A percentile compares a stretch with the other conserved stretches of the same genome.
Evolutionary conservation across 257 asterid genomes (phyloP).

Genomic region (Marsdenia floribunda): DNA sequence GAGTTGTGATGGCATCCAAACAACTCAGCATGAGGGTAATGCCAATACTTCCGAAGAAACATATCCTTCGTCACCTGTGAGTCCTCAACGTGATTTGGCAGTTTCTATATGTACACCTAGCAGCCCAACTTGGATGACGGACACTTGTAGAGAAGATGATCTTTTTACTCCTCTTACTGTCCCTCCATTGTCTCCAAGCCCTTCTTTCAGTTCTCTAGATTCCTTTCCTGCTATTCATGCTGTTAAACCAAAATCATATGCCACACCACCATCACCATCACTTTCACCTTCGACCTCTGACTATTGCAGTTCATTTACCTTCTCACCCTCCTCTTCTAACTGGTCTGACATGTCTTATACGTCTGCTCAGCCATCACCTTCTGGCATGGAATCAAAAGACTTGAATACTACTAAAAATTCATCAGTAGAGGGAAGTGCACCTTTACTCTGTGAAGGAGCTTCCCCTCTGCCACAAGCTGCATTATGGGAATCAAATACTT

Average conservation of each 20-base stretch:
- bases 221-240: constrained; percentile 51
- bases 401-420: constrained; percentile 25
- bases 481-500: constrained; percentile 21
- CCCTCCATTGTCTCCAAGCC: constrained; percentile 39
- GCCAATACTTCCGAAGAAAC: constrained; percentile 26
- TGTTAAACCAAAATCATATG: constrained; percentile 42
- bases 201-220: constrained; percentile 52
- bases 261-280: constrained; percentile 67
- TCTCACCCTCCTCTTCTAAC: constrained; percentile 86
- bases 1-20: constrained; percentile 18
- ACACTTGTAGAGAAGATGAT: constrained; percentile 30
- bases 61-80: constrained; percentile 35
- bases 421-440: constrained; percentile 24
- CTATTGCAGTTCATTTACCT: constrained; percentile 67
- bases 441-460: constrained; percentile 27
- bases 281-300: constrained; percentile 85
- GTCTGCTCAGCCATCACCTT: constrained; percentile 70
- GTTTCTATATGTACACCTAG: constrained; percentile 43
- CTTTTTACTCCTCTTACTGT: constrained; percentile 25
- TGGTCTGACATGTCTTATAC: constrained; percentile 67
- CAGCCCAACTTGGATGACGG: constrained; percentile 36
- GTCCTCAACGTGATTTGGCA: constrained; percentile 36
- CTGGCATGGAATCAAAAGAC: constrained; percentile 32
- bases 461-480: constrained; percentile 30
- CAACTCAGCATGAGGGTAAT: constrained; percentile 25